Percentiles rank a stretch among this genome's conserved stretches.
Evolutionary conservation across 2,329 filamentous ascomycete genomes (phyloP).

Genomic region (Taxawa tesnikishii): DNA sequence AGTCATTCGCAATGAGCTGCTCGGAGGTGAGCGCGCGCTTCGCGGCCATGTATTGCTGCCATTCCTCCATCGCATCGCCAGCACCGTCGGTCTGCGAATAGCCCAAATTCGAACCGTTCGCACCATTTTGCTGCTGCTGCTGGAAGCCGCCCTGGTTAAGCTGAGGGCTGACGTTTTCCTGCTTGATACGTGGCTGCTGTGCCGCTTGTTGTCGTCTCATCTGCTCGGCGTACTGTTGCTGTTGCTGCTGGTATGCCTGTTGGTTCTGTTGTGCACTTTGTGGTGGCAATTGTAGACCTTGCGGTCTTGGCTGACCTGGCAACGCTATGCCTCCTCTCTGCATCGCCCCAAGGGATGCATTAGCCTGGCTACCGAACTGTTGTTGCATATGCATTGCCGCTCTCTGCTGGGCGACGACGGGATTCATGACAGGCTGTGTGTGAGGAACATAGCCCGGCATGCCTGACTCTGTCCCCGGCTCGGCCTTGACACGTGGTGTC

Average conservation of each 20-base stretch:
- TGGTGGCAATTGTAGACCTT: constrained; percentile 23
- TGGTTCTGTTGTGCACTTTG: constrained; percentile 24
- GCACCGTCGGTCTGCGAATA: constrained; percentile 67
- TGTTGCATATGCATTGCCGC: constrained; percentile 39
- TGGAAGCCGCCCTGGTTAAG: constrained; percentile 10
- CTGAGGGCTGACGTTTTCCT: constrained; percentile 17
- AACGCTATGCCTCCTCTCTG: constrained; percentile 20
- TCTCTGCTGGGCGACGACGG: constrained; percentile 40
- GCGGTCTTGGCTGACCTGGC: constrained; percentile 15
- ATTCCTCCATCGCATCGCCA: constrained; percentile 46
- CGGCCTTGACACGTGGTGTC: constrained; percentile 38
- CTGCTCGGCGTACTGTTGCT: constrained; percentile 20
- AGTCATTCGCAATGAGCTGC: constrained; percentile 48
- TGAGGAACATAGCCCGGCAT: constrained; percentile 17
- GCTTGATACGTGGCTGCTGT: constrained; percentile 22
- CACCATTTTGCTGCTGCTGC: constrained; percentile 23
- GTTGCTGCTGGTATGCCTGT: constrained; percentile 11
- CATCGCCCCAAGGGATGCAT: constrained; percentile 53
- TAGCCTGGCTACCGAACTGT: constrained; percentile 52
- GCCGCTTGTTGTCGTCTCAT: constrained; percentile 17
- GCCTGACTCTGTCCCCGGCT: constrained; percentile 28
- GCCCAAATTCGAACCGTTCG: constrained; percentile 29
- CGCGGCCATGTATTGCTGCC: constrained; percentile 46
- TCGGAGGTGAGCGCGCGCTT: constrained; percentile 40
- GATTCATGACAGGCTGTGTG: constrained; percentile 24